Conservation (phyloP, 345 rosid species). For the Lenwebbia sp. region DNA sequence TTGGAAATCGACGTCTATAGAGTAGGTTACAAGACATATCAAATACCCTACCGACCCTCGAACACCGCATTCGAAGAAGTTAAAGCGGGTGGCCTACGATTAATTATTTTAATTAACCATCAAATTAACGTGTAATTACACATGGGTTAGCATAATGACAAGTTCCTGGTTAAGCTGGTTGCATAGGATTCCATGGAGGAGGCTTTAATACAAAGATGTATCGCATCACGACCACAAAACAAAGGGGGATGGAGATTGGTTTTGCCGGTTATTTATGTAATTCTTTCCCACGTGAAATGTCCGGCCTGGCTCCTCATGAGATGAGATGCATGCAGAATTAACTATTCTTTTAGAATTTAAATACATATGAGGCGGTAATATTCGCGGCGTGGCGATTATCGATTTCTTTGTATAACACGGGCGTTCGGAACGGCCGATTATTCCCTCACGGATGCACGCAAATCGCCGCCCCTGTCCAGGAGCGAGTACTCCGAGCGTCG, state of each 20-base stretch:
- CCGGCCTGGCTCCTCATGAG: neutral
- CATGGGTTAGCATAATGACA: neutral
- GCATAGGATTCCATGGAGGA: neutral
- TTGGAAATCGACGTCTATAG: neutral
- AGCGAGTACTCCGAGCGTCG: neutral
- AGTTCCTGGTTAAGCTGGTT: neutral
- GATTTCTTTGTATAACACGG: fast-evolving
- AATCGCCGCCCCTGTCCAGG: neutral
- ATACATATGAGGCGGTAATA: too few relatives aligned
- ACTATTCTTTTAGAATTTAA: neutral
- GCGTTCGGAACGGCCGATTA: fast-evolving
- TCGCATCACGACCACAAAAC: neutral
- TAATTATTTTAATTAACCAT: neutral
- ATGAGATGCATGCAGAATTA: neutral
- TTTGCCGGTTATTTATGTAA: neutral
- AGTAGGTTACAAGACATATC: fast-evolving
- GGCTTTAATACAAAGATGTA: neutral
- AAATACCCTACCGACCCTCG: neutral
- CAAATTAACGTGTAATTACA: neutral
- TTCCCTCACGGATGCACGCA: neutral
- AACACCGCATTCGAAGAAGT: neutral
- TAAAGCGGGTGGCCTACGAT: neutral
- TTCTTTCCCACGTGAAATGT: neutral
- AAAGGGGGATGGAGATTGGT: neutral
- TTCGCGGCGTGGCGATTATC: too few relatives aligned